Base-by-base conservation (phyloP, 2,329 filamentous ascomycete species). In the Penicillium expansum region DNA sequence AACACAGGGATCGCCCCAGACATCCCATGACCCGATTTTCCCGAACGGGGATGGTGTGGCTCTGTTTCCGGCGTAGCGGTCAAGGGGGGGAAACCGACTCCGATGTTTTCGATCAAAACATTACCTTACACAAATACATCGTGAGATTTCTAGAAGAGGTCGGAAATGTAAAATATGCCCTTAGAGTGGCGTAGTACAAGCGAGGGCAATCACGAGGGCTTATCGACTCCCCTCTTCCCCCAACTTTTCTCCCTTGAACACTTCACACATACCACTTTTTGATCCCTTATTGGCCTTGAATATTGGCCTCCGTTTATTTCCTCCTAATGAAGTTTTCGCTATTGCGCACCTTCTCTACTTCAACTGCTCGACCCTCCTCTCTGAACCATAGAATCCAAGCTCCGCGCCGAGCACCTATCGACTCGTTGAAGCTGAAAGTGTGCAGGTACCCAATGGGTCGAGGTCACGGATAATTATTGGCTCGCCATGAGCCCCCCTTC, bases 401-500 rank as follows among this genome's bases (percentile, higher is more conserved):
- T 53, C 42, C 56, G 30, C 52, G 29, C 37, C 33, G 35, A 38
- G 33, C 42, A 39, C 42, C 52, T n/a, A 29, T 39, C 52, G 33
- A 54, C 35, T 18, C 29, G 20, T 22, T 32, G 11, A 55, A 53
- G 32, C 35, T 38, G 29, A n/a, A 45, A 35, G 32, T 37, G 24
- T 58, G 9, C 57, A 53, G 52, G 45, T 65, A 56, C 67, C 67
- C 63, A 66, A 74, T 74, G 71, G 68, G 65, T 66, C 61, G 66
- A 65, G 69, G 68, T 48, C 64, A 67, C 69, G 66, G 68, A 64
- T 72, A 67, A 71, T 45, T 49, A 45, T 27, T 63, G 64, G 73
- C 71, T 74, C 71, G 73, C 67, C 59, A 75, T 75, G 73, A 74
- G 73, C 71, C 65, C 64, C 55, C 67, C 69, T 67, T 73, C 73